Evolutionary conservation across 345 rosid genomes (phyloP), one percentile per base, ranked within the genome.

Genomic region (Populus tremula): DNA sequence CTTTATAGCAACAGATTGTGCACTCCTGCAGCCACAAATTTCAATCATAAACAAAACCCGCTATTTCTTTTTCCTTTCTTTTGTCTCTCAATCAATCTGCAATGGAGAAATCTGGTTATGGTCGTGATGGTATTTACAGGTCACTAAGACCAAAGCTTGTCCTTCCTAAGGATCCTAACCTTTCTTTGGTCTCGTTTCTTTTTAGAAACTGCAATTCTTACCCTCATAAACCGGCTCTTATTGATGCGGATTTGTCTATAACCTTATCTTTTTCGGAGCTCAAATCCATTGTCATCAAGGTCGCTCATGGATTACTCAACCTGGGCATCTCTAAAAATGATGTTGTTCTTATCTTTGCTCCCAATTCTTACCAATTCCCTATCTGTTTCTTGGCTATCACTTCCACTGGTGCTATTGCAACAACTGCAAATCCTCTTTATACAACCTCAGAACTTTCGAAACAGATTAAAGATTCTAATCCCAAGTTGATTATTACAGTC

Each of bases 31-130:
- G 50, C 14, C 50, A 45, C 50, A 20, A 21, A 6, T 54, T 1
- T 21, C 61, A 7, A 6, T 18, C 61, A 54, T 7, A 54, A 54
- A 9, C 61, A 18, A 7, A 54, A 20, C 23, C 25, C 61, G 21
- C 23, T 21, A 18, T 20, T 54, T 20, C 3, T 2, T 6, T 20
- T 54, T 21, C 61, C 61, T 54, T 20, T 8, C 50, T 45, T 2
- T 18, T 54, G 23, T 54, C 10, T 54, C 61, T 54, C 11, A 54
- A 54, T 6, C 61, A 20, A 54, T 59, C 27, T 36, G n/a, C 27
- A 1, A 90, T 93, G 97, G 98, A 91, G 86, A 93, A 76, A 87
- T 93, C 96, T 77, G 91, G 96, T 67, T 93, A 87, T n/a, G 93
- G 96, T 69, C 84, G 93, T 71, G 97, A 93, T 78, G 92, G 93